These are phyloP conservation scores for Sporodiniella umbellata DNA, from an alignment of 371 early-diverging fungal genomes.

Conservation along the genomic window DNA sequence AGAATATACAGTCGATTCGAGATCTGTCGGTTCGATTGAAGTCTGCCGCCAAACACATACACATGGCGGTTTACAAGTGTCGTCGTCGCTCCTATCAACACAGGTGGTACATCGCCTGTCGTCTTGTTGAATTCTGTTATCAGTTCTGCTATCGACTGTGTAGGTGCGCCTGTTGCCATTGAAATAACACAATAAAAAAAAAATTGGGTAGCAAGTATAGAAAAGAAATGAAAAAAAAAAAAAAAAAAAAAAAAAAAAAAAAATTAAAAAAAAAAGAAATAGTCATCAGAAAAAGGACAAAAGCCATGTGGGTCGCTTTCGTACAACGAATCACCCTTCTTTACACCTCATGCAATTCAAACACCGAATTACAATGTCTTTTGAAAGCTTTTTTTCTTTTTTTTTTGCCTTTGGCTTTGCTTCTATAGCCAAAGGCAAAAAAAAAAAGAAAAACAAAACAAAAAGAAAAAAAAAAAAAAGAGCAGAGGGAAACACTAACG, in stretches of 20 bases:
- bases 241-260: not conserved
- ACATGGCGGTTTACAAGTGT: slow-evolving; percentile 53
- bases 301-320: not conserved
- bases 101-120: slow-evolving; percentile 56
- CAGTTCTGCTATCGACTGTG: slow-evolving; percentile 40
- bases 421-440: too few species aligned
- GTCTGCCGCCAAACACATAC: slow-evolving; percentile 71
- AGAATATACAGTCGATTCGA: slow-evolving; percentile 59
- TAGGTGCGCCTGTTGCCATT: slow-evolving; percentile 1
- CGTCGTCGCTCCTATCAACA: slow-evolving; percentile 63
- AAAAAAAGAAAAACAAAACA: too few species aligned
- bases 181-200: not conserved
- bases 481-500: too few species aligned
- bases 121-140: slow-evolving; percentile 36
- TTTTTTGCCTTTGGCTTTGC: too few species aligned
- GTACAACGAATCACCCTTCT: not conserved
- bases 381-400: not conserved
- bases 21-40: slow-evolving; percentile 51
- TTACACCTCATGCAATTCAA: not conserved
- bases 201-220: not conserved
- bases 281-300: slow-evolving; percentile 3
- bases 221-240: not conserved
- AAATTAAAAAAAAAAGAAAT: not conserved
- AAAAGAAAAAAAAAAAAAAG: too few species aligned
- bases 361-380: not conserved